These are phyloP conservation scores for Fusarium denticulatum DNA, from an alignment of 2,329 filamentous ascomycete genomes.

Conservation along the genomic window DNA sequence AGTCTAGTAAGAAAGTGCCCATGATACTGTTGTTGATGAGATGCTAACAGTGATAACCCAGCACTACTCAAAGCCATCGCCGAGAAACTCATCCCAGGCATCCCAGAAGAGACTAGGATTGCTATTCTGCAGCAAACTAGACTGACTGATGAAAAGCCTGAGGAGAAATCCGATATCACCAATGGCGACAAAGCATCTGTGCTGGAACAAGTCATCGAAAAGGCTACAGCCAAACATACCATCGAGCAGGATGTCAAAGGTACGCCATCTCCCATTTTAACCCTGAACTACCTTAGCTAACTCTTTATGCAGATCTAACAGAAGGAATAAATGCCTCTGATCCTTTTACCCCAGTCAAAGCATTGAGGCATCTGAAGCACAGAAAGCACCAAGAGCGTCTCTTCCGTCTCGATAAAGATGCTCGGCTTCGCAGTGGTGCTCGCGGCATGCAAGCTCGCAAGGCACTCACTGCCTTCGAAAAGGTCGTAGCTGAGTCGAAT, in stretches of 20 bases:
- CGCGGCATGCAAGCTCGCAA: constrained; percentile 81
- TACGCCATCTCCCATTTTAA: constrained; percentile 39
- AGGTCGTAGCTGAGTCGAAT: constrained; percentile 68
- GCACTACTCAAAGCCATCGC: constrained; percentile 79
- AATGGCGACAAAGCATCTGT: constrained; percentile 55
- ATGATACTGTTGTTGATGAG: neutral
- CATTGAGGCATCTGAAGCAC: constrained; percentile 70
- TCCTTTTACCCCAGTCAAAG: constrained; percentile 65
- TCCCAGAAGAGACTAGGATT: constrained; percentile 72
- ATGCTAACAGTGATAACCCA: constrained; percentile 44
- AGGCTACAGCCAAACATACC: constrained; percentile 64
- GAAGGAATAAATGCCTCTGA: constrained; percentile 68
- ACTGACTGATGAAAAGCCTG: constrained; percentile 48
- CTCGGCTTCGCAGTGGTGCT: constrained; percentile 77
- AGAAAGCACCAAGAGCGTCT: constrained; percentile 70
- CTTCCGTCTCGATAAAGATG: constrained; percentile 77
- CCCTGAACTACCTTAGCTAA: neutral
- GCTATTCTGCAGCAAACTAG: constrained; percentile 76
- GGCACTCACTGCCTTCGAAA: constrained; percentile 74
- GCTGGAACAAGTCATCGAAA: constrained; percentile 74
- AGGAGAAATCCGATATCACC: constrained; percentile 4
- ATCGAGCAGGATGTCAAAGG: constrained; percentile 69
- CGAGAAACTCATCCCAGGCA: constrained; percentile 81
- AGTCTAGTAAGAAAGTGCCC: constrained; percentile 69
- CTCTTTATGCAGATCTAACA: constrained; percentile 58